phyloP scores from a whole-genome alignment of 805 yeast species.

The Kuraishia molischiana region DNA sequence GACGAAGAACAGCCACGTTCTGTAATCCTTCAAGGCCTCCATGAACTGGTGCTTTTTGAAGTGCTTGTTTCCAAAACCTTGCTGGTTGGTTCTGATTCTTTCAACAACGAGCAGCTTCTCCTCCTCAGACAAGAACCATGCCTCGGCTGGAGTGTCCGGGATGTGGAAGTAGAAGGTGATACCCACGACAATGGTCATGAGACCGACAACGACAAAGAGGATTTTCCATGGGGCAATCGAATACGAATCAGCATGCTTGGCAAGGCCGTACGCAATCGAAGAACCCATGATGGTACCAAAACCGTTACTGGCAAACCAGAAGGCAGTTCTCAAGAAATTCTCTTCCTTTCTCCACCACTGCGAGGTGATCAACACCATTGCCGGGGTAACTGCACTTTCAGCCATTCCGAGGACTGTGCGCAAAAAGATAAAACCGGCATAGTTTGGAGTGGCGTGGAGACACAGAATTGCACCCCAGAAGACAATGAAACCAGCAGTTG shows the following conservation, averaged over 20 bases:
- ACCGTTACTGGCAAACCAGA: constrained; percentile 32
- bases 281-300: constrained; percentile 34
- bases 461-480: constrained; percentile 22
- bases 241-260: constrained; percentile 24
- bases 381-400: constrained; percentile 44
- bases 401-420: constrained; percentile 38
- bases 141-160: constrained; percentile 32
- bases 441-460: constrained; percentile 22
- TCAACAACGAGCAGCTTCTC: constrained; percentile 37
- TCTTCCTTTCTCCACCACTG: constrained; percentile 44
- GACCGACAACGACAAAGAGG: constrained; percentile 46
- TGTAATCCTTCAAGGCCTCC: constrained; percentile 39
- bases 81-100: constrained; percentile 43
- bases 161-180: constrained; percentile 33
- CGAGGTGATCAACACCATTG: constrained; percentile 39
- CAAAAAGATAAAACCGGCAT: constrained; percentile 31
- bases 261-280: constrained; percentile 43
- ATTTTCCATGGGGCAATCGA: constrained; percentile 43
- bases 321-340: constrained; percentile 28
- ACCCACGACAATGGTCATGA: constrained; percentile 41
- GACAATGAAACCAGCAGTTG: constrained; percentile 17
- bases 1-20: constrained; percentile 36
- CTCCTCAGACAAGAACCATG: constrained; percentile 26
- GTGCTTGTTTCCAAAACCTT: constrained; percentile 45
- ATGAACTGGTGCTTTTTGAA: constrained; percentile 45